A percentile compares a stretch with the other conserved stretches of the same genome.
phyloP scores from a whole-genome alignment of 2,329 filamentous ascomycete genomes.

The Apiospora saccharicola region DNA sequence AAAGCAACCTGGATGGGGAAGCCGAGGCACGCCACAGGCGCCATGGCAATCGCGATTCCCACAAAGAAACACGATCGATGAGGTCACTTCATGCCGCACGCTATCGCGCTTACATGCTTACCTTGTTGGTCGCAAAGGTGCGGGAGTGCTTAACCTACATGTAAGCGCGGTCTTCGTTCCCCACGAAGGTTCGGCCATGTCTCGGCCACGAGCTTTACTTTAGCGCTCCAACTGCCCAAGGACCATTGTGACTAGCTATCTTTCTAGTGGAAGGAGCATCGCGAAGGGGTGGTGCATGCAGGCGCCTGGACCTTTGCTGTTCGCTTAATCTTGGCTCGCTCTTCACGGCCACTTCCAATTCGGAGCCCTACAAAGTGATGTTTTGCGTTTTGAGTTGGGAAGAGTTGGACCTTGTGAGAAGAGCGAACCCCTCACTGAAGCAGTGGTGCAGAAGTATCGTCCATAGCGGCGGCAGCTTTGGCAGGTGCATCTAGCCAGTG shows the following conservation, averaged over 20 bases:
- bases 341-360: not conserved
- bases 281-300: not conserved
- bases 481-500: not conserved
- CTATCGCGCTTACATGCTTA: not conserved
- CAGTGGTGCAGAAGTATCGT: not conserved
- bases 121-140: not conserved
- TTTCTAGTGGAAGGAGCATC: not conserved
- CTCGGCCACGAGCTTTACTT: not conserved
- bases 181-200: not conserved
- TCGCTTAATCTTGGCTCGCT: not conserved
- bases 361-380: not conserved
- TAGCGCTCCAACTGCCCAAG: not conserved
- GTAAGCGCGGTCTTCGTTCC: not conserved
- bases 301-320: not conserved
- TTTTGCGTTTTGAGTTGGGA: not conserved
- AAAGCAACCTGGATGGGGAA: conserved; percentile 19
- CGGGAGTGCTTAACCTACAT: not conserved
- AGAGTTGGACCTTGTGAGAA: not conserved
- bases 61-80: conserved; percentile 2
- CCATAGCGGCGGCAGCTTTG: not conserved
- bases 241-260: not conserved
- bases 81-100: not conserved
- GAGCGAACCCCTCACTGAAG: not conserved
- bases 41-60: not conserved
- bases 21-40: conserved; percentile 6